Evolutionary conservation across 2,329 filamentous ascomycete genomes (phyloP), one percentile per base, ranked within the genome.

Genomic region (Blumeria hordei): DNA sequence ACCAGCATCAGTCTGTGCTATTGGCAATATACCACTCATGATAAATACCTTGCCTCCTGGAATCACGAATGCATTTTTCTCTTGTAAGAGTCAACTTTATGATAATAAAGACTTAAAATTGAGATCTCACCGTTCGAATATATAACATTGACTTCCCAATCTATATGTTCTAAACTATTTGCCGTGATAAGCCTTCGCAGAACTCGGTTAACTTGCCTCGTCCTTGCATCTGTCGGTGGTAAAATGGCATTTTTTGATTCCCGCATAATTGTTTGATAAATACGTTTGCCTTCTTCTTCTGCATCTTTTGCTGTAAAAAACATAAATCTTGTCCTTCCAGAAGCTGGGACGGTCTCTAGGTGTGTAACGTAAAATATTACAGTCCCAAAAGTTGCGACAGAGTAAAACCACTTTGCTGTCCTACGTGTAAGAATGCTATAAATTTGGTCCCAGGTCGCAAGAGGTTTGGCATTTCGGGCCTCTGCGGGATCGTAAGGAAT

Each of bases 21-120:
- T 69, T n/a, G 74, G 72, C 55, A 88, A 67, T 35, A 90, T 78
- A 39, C 85, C 84, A 59, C 77, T 81, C 63, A 79, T 83, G 1
- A 90, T 83, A 64, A 88, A 88, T 0, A 90, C 83, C 62, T 88
- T 87, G 28, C 84, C 83, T 4, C 79, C 83, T 0, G 85, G 84
- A 6, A 87, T 73, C 1, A 90, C 83, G 63, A 88, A 87, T 0
- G 85, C 85, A 62, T 90, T 90, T 59, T 74, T 72, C 57, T 64
- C 62, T 64, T 50, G 55, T 12, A 45, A 28, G 21, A 28, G 21
- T 28, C 21, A 28, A 28, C 21, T 28, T 35, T 34, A 44, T 53
- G 16, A 57, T 32, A 21, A 10, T 32, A 28, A 28, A 28, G 21
- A 21, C 3, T 55, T 18, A 51, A 7, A 6, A 3, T 16, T 28